A percentile compares a stretch with the other conserved stretches of the same genome.
Conservation (phyloP, 2,329 filamentous ascomycete genomes). For the Neonectria magnoliae region DNA sequence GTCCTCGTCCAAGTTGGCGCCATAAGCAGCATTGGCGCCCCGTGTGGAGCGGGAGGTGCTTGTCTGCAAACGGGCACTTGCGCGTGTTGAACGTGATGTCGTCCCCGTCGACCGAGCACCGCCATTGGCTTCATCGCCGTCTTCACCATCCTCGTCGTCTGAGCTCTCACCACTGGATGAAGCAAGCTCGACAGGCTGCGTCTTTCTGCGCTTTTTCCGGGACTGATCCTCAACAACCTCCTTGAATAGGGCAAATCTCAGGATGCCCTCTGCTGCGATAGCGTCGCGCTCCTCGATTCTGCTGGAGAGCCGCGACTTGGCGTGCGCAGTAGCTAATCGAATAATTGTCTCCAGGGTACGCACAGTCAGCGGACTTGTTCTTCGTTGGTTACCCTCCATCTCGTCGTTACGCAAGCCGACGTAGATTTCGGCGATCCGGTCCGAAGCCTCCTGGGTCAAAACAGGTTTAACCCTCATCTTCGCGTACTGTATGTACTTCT, state of each 20-base stretch:
- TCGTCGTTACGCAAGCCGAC: constrained; percentile 95
- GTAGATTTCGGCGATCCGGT: constrained; percentile 91
- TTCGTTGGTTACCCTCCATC: constrained; percentile 90
- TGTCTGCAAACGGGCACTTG: constrained; percentile 37
- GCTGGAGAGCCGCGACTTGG: constrained; percentile 88
- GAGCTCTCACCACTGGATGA: constrained; percentile 68
- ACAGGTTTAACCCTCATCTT: constrained; percentile 91
- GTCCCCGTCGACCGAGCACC: constrained; percentile 43
- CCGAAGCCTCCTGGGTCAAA: constrained; percentile 88
- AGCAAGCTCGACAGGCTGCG: constrained; percentile 65
- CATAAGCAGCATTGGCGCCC: constrained; percentile 41
- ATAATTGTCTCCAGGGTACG: constrained; percentile 98
- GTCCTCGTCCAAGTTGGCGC: constrained; percentile 47
- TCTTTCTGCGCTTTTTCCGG: constrained; percentile 83
- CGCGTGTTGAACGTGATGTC: constrained; percentile 44
- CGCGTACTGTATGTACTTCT: constrained; percentile 99
- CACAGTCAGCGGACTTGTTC: constrained; percentile 94
- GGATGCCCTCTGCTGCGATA: constrained; percentile 84
- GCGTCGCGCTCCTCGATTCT: constrained; percentile 92
- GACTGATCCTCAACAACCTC: constrained; percentile 86
- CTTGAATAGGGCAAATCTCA: constrained; percentile 96
- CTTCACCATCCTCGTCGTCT: constrained; percentile 64
- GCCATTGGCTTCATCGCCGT: constrained; percentile 66
- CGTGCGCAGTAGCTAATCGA: constrained; percentile 94
- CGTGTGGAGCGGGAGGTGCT: constrained; percentile 31